These are phyloP conservation scores for Pseudogymnoascus sp. DNA, from an alignment of 2,329 filamentous ascomycete species.

Conservation along the genomic window DNA sequence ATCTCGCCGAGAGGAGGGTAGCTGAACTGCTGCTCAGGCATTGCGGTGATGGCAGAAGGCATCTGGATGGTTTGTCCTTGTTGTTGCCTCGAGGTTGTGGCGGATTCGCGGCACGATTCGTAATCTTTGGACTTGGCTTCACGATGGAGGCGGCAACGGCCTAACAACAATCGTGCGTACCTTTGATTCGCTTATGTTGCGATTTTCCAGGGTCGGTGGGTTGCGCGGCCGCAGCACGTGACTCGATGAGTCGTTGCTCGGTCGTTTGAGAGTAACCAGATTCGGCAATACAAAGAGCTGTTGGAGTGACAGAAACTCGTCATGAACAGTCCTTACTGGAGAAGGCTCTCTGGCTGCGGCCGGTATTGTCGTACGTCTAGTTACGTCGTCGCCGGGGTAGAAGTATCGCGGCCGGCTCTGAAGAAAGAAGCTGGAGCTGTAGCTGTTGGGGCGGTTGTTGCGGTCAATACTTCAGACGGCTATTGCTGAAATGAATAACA, in stretches of 20 bases:
- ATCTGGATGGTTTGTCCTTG: neutral
- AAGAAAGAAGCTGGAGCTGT: neutral
- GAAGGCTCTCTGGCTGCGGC: neutral
- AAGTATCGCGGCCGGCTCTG: neutral
- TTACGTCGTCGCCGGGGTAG: neutral
- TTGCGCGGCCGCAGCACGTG: neutral
- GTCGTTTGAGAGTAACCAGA: neutral
- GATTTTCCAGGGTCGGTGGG: neutral
- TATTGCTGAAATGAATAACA: neutral
- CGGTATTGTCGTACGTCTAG: neutral
- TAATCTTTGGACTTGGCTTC: conserved; percentile 6
- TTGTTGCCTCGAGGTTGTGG: conserved; percentile 1
- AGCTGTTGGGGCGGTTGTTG: neutral
- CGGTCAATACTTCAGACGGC: neutral
- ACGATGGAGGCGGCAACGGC: neutral
- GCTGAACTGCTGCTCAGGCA: conserved; percentile 10
- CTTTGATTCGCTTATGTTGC: neutral
- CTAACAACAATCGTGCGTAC: conserved; percentile 7
- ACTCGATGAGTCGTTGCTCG: neutral
- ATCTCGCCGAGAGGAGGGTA: conserved; percentile 11
- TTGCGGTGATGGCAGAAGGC: conserved; percentile 5
- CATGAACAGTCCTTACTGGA: neutral
- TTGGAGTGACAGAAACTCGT: neutral
- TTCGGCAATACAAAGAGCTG: neutral
- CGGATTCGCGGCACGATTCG: conserved; percentile 4